Conservation (phyloP, 345 rosid genomes). For the Gynandropsis gynandra region DNA sequence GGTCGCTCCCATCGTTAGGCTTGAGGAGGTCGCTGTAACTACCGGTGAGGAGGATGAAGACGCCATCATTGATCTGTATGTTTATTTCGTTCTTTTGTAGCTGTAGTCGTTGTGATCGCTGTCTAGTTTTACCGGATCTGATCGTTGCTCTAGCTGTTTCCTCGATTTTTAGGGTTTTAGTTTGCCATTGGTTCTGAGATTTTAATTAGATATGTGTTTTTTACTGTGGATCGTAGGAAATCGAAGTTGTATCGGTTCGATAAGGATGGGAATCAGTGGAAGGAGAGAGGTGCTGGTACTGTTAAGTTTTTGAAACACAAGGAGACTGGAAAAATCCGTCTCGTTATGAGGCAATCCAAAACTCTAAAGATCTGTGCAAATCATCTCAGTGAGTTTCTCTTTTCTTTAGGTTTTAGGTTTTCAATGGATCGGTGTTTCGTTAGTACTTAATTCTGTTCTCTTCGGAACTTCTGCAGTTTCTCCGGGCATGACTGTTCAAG, state of each 20-base stretch:
- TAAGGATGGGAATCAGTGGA: slow-evolving; percentile 82
- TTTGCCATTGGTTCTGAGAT: slow-evolving; percentile 1
- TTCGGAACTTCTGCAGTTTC: slow-evolving; percentile 28
- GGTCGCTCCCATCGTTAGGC: slow-evolving; percentile 73
- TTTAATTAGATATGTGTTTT: not conserved
- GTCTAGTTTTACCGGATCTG: slow-evolving; percentile 15
- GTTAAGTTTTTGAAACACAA: slow-evolving; percentile 84
- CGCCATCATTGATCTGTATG: slow-evolving; percentile 69
- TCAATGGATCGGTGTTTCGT: slow-evolving; percentile 9
- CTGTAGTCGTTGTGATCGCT: not conserved
- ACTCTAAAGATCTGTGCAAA: slow-evolving; percentile 96
- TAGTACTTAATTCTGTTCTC: not conserved
- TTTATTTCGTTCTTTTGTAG: not conserved
- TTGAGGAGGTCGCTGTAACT: slow-evolving; percentile 71
- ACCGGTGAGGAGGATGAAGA: slow-evolving; percentile 90
- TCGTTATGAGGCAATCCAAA: slow-evolving; percentile 84
- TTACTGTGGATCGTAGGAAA: slow-evolving; percentile 39
- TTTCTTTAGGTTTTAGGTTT: not conserved
- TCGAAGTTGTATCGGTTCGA: slow-evolving; percentile 80
- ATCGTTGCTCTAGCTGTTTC: not conserved
- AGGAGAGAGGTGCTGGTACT: slow-evolving; percentile 84
- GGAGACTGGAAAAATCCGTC: slow-evolving; percentile 60
- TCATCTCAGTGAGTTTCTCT: slow-evolving; percentile 49
- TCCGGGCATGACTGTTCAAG: slow-evolving; percentile 48
- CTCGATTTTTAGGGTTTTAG: slow-evolving; percentile 10